Evolutionary conservation across 768 basidiomycete species (phyloP).

Genomic region (Pleurotus tuber-regium): DNA sequence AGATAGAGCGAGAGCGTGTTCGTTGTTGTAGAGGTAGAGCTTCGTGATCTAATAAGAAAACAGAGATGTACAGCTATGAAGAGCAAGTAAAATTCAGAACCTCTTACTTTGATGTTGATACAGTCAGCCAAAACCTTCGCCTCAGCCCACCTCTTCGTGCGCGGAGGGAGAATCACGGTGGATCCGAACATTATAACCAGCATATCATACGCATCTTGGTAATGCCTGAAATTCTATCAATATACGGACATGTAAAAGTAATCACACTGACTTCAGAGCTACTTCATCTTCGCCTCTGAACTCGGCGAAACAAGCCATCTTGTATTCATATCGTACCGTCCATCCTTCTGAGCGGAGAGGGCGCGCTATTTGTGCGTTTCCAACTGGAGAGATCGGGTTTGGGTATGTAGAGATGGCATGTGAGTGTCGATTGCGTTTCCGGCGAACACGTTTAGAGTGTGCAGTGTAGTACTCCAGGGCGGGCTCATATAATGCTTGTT

Average conservation of each 20-base stretch:
- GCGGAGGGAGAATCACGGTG: conserved; percentile 79
- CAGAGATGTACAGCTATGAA: neutral
- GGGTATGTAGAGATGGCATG: conserved; percentile 53
- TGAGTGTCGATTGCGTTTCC: conserved; percentile 85
- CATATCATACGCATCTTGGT: conserved; percentile 88
- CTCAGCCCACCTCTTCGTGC: conserved; percentile 98
- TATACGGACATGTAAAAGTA: conserved; percentile 11
- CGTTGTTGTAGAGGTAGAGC: conserved; percentile 87
- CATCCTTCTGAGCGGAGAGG: conserved; percentile 84
- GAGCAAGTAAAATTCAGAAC: neutral
- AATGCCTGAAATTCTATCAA: conserved; percentile 57
- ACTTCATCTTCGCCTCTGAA: conserved; percentile 91
- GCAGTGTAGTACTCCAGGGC: conserved; percentile 91
- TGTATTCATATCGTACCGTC: conserved; percentile 97
- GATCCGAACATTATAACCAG: conserved; percentile 88
- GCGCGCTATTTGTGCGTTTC: conserved; percentile 41
- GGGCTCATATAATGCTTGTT: conserved; percentile 84
- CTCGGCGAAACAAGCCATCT: conserved; percentile 96
- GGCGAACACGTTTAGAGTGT: conserved; percentile 87
- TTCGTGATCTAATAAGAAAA: conserved; percentile 67
- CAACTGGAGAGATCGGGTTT: conserved; percentile 45
- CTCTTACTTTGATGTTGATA: conserved; percentile 79
- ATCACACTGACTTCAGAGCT: conserved; percentile 73
- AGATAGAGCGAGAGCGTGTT: conserved; percentile 74
- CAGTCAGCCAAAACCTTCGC: conserved; percentile 96